A percentile compares a stretch with the other conserved stretches of the same genome.
phyloP scores from a whole-genome alignment of 2,329 filamentous ascomycete genomes.

The Chaetomiaceae sp. region DNA sequence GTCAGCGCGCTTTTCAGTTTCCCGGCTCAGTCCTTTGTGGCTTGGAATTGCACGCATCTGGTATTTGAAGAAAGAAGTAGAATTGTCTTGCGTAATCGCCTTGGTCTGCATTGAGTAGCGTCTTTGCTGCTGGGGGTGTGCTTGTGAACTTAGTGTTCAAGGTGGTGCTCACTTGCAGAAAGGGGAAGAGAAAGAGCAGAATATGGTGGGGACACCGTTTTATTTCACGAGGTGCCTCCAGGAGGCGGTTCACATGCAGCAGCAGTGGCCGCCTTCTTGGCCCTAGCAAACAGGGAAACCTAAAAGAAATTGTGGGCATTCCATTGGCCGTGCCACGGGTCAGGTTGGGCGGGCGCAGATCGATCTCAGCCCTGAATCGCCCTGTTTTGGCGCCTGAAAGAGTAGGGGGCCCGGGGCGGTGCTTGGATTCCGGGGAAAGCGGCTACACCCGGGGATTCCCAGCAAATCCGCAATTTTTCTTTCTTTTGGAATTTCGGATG shows the following conservation, averaged over 20 bases:
- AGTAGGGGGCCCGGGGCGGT: neutral
- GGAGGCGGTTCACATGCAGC: constrained; percentile 1
- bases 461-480: neutral
- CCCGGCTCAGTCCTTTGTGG: constrained; percentile 46
- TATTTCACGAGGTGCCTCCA: too few species aligned
- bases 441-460: neutral
- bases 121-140: neutral
- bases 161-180: constrained; percentile 5
- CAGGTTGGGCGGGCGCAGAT: constrained; percentile 2
- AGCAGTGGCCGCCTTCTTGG: neutral
- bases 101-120: constrained; percentile 51
- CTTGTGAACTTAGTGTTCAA: constrained; percentile 6
- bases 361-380: constrained; percentile 18
- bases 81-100: constrained; percentile 40
- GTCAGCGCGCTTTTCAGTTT: constrained; percentile 52
- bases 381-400: constrained; percentile 14
- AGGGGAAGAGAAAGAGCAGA: constrained; percentile 4
- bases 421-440: constrained; percentile 4
- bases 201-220: neutral
- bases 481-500: neutral
- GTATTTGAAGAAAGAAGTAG: constrained; percentile 49
- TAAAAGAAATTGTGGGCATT: constrained; percentile 11
- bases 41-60: constrained; percentile 53
- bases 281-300: constrained; percentile 2
- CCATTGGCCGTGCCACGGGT: constrained; percentile 5